Percentiles rank a stretch among this genome's conserved stretches.
Conservation (phyloP, 805 yeast genomes). For the Candida taoyuanica region DNA sequence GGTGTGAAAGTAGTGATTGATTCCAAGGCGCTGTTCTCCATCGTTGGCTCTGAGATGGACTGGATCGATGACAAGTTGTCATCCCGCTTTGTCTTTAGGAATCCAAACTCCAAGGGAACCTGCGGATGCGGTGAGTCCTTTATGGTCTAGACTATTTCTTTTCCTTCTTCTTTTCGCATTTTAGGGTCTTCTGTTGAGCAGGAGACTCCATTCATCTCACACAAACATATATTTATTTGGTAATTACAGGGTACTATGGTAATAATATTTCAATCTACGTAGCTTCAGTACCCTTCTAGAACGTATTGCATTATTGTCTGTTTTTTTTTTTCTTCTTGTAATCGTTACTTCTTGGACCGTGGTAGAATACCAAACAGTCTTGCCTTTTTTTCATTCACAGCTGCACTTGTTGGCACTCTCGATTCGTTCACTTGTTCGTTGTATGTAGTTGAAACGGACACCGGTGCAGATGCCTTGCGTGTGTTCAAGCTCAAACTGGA, state of each 20-base stretch:
- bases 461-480: constrained; percentile 3
- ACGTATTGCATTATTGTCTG: too few species aligned
- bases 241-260: too few species aligned
- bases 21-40: constrained; percentile 91
- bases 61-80: constrained; percentile 93
- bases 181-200: too few species aligned
- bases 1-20: constrained; percentile 91
- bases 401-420: neutral
- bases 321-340: too few species aligned
- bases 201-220: too few species aligned
- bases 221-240: too few species aligned
- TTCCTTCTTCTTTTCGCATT: constrained; percentile 4
- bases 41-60: constrained; percentile 97
- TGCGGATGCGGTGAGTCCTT: constrained; percentile 99
- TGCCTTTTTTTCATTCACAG: constrained; percentile 1
- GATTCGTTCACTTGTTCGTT: constrained; percentile 1
- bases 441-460: neutral
- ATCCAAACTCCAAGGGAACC: constrained; percentile 96
- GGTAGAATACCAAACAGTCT: constrained; percentile 6
- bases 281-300: too few species aligned
- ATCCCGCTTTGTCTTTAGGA: constrained; percentile 84
- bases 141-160: constrained; percentile 57
- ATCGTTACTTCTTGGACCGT: too few species aligned
- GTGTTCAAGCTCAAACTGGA: constrained; percentile 5
- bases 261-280: too few species aligned